These are phyloP conservation scores for Russula brevipes DNA, from an alignment of 768 basidiomycete genomes.

Conservation along the genomic window DNA sequence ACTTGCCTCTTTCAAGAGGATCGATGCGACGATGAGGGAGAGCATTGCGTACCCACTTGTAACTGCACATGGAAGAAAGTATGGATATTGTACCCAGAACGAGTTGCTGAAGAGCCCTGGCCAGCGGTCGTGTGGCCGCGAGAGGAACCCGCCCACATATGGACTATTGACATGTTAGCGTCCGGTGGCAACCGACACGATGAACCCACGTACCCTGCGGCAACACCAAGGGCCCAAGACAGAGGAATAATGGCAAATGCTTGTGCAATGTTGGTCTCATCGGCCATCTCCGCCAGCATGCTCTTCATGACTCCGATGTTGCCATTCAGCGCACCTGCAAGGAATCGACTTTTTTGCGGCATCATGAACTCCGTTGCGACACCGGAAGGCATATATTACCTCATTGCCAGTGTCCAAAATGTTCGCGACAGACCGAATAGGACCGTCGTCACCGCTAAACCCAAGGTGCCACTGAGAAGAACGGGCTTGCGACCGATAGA, in stretches of 20 bases:
- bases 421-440: slow-evolving; percentile 36
- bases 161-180: slow-evolving; percentile 2
- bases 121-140: slow-evolving; percentile 26
- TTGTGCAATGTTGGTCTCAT: slow-evolving; percentile 49
- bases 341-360: background rate
- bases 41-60: slow-evolving; percentile 30
- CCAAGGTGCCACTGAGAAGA: slow-evolving; percentile 37
- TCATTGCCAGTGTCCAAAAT: slow-evolving; percentile 29
- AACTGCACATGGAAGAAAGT: slow-evolving; percentile 34
- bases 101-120: slow-evolving; percentile 15
- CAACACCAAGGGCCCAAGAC: slow-evolving; percentile 20
- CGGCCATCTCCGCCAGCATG: slow-evolving; percentile 58
- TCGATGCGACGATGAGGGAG: slow-evolving; percentile 27
- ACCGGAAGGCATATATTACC: slow-evolving; percentile 20
- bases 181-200: slow-evolving; percentile 2
- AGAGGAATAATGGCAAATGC: slow-evolving; percentile 36
- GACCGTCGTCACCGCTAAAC: slow-evolving; percentile 32
- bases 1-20: slow-evolving; percentile 27
- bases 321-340: slow-evolving; percentile 10
- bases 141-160: slow-evolving; percentile 25
- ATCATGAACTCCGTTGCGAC: background rate
- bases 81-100: slow-evolving; percentile 27
- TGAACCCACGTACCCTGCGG: background rate
- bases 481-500: slow-evolving; percentile 46
- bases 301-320: slow-evolving; percentile 4